Conservation (phyloP, 2,329 filamentous ascomycete genomes). For the Penicillium sp. region DNA sequence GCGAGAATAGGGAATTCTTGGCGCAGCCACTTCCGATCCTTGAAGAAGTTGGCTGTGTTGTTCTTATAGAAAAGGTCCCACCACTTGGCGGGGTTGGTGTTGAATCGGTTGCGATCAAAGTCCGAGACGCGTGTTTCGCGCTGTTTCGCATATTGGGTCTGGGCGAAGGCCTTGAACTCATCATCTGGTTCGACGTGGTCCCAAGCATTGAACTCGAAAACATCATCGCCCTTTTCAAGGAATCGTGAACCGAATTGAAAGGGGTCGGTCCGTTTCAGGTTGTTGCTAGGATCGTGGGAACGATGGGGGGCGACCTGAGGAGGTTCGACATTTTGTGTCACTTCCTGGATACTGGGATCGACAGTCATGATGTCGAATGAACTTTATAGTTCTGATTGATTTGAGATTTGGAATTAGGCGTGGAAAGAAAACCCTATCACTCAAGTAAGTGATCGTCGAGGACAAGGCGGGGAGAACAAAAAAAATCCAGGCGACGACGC, state of each 20-base stretch:
- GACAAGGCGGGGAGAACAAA: slow-evolving; percentile 5
- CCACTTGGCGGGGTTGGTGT: slow-evolving; percentile 86
- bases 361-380: slow-evolving; percentile 11
- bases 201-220: slow-evolving; percentile 98
- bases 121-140: slow-evolving; percentile 83
- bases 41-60: slow-evolving; percentile 97
- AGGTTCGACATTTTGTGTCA: slow-evolving; percentile 48
- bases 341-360: slow-evolving; percentile 16
- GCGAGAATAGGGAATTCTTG: slow-evolving; percentile 93
- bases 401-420: neutral
- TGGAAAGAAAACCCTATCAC: slow-evolving; percentile 5
- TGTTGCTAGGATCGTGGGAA: slow-evolving; percentile 67
- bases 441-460: slow-evolving; percentile 4
- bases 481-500: slow-evolving; percentile 11
- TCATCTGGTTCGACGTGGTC: slow-evolving; percentile 95
- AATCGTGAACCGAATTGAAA: slow-evolving; percentile 93
- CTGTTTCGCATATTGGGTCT: slow-evolving; percentile 81
- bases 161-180: slow-evolving; percentile 79
- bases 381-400: too few species aligned
- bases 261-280: slow-evolving; percentile 83
- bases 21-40: slow-evolving; percentile 93
- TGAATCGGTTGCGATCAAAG: slow-evolving; percentile 89
- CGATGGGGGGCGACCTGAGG: slow-evolving; percentile 57
- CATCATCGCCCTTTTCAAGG: slow-evolving; percentile 78
- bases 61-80: slow-evolving; percentile 99